These are phyloP conservation scores for Protea cynaroides DNA, from an alignment of 164 flowering plant genomes.

Conservation along the genomic window DNA sequence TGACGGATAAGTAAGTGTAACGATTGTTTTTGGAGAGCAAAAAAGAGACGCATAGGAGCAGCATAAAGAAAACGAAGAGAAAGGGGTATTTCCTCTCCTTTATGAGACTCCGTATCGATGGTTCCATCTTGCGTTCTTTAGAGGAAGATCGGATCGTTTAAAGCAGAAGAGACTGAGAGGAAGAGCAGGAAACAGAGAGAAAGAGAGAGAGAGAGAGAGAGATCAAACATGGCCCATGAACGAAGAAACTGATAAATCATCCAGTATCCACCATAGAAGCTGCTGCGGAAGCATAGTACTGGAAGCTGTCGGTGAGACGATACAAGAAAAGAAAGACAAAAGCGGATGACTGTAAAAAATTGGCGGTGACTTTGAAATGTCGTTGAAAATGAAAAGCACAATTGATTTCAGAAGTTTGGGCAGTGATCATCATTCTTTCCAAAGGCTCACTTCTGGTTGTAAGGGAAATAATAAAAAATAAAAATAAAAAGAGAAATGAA, in stretches of 20 bases:
- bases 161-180: neutral
- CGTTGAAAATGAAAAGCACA: neutral
- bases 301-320: no score
- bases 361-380: neutral
- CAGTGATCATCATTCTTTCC: no score
- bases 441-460: no score
- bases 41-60: conserved; percentile 37
- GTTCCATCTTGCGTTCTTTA: conserved; percentile 27
- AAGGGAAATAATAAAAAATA: no score
- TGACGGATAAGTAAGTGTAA: conserved; percentile 17
- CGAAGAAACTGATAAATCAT: no score
- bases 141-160: neutral
- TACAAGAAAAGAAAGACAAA: no score
- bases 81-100: conserved; percentile 55
- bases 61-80: conserved; percentile 34
- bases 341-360: neutral
- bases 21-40: conserved; percentile 41
- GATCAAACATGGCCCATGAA: neutral
- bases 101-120: conserved; percentile 30
- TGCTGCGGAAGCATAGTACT: no score
- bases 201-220: neutral
- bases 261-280: no score
- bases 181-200: neutral
- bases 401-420: no score
- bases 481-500: no score